phyloP scores from a whole-genome alignment of 331 rosid genomes.

The Ulmus americana region DNA sequence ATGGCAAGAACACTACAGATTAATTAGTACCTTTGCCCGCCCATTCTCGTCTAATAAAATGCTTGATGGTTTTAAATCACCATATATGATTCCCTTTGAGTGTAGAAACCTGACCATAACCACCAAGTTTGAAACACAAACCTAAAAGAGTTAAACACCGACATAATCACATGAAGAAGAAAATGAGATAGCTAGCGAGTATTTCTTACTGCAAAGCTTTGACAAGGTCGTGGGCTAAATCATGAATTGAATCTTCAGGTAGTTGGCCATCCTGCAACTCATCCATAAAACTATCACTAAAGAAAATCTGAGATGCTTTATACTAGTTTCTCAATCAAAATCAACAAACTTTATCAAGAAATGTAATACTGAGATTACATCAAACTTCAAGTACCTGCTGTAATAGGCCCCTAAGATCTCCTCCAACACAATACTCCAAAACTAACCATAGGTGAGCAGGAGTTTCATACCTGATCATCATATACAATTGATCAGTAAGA shows the following conservation, averaged over 20 bases:
- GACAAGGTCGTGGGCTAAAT: slow-evolving; percentile 60
- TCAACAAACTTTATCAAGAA: not conserved
- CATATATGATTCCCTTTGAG: slow-evolving; percentile 79
- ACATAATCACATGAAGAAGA: slow-evolving; percentile 1
- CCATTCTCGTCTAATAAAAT: slow-evolving; percentile 90
- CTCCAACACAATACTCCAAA: slow-evolving; percentile 94
- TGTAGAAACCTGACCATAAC: slow-evolving; percentile 61
- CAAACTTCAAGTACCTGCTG: slow-evolving; percentile 53
- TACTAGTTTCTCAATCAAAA: not conserved
- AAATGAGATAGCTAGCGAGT: slow-evolving; percentile 19
- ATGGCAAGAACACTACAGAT: not conserved
- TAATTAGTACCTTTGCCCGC: slow-evolving; percentile 51
- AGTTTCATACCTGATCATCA: slow-evolving; percentile 71
- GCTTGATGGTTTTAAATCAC: slow-evolving; percentile 94
- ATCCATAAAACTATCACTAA: slow-evolving; percentile 15
- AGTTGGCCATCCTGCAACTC: slow-evolving; percentile 67
- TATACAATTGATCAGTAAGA: not conserved
- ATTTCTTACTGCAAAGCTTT: slow-evolving; percentile 66
- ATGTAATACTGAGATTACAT: not conserved
- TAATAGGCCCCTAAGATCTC: slow-evolving; percentile 71
- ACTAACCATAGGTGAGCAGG: slow-evolving; percentile 97
- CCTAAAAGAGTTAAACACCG: slow-evolving; percentile 16
- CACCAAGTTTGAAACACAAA: slow-evolving; percentile 18
- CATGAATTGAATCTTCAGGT: slow-evolving; percentile 88
- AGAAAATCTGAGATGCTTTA: slow-evolving; percentile 7